A percentile compares a stretch with the other conserved stretches of the same genome.
Conservation (phyloP, 1,284 basidiomycete species). For the Ceratorhiza oryzae-sativae region DNA sequence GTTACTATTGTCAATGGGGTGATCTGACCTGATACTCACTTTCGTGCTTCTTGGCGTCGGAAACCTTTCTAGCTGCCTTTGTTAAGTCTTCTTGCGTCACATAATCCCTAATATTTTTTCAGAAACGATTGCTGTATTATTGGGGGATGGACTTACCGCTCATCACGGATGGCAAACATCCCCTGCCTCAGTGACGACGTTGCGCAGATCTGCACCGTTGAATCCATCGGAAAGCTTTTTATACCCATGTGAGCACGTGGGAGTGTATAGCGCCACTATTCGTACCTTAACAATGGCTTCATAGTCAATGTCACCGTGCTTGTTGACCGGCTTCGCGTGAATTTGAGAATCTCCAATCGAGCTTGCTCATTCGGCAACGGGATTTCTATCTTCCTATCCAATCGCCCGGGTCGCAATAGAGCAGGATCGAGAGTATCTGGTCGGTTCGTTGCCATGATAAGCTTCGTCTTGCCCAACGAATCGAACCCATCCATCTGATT, state of each 20-base stretch:
- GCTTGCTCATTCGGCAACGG: constrained; percentile 98
- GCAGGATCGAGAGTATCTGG: constrained; percentile 98
- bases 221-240: constrained; percentile 84
- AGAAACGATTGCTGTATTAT: not conserved
- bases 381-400: constrained; percentile 98
- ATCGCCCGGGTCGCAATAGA: constrained; percentile 91
- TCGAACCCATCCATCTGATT: constrained; percentile 99
- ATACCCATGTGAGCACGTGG: constrained; percentile 9
- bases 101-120: constrained; percentile 70
- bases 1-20: constrained; percentile 21
- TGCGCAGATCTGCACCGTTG: constrained; percentile 95
- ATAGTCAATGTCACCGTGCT: constrained; percentile 93
- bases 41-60: constrained; percentile 96
- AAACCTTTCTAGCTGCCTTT: constrained; percentile 97
- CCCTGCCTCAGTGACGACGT: constrained; percentile 98
- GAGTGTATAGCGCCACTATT: not conserved
- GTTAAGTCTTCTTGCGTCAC: constrained; percentile 94
- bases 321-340: constrained; percentile 93
- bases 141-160: constrained; percentile 63
- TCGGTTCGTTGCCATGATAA: constrained; percentile 98
- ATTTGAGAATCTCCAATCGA: constrained; percentile 96
- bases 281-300: constrained; percentile 94
- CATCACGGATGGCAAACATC: constrained; percentile 98
- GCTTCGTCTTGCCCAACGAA: constrained; percentile 92
- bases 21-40: constrained; percentile 59